Percentiles rank a stretch among this genome's conserved stretches.
Evolutionary conservation across 2,329 filamentous ascomycete species (phyloP).

Genomic region (Neopestalotiopsis sp.): DNA sequence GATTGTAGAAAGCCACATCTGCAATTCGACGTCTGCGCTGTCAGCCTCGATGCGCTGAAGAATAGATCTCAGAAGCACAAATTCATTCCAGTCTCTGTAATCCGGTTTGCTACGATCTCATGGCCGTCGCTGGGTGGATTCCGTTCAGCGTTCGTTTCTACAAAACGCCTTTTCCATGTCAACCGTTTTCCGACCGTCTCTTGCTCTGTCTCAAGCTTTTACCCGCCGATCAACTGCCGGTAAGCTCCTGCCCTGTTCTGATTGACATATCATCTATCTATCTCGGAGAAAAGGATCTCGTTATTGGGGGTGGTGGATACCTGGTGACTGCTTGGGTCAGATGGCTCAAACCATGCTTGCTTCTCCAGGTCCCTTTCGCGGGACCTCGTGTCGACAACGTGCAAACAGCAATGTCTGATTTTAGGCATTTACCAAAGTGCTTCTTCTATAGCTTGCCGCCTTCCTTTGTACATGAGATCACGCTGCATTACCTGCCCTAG

Average conservation of each 20-base stretch:
- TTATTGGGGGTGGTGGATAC: neutral
- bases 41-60: neutral
- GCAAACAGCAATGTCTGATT: neutral
- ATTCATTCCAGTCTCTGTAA: neutral
- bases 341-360: neutral
- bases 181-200: slow-evolving; percentile 10
- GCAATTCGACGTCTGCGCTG: neutral
- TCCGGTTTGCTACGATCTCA: neutral
- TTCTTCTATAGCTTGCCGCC: neutral
- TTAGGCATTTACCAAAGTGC: neutral
- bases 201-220: neutral
- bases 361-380: neutral
- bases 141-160: neutral
- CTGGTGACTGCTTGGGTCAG: neutral
- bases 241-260: neutral
- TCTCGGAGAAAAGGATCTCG: slow-evolving; percentile 7
- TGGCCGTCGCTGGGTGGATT: neutral
- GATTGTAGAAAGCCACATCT: neutral
- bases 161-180: neutral
- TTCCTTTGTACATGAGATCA: neutral
- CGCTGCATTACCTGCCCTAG: neutral
- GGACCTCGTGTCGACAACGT: neutral
- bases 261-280: slow-evolving; percentile 8
- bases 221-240: slow-evolving; percentile 8
- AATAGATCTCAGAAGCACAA: neutral